Evolutionary conservation across 192 early-diverging fungal genomes (phyloP).

Genomic region (Coemansia aciculifera): DNA sequence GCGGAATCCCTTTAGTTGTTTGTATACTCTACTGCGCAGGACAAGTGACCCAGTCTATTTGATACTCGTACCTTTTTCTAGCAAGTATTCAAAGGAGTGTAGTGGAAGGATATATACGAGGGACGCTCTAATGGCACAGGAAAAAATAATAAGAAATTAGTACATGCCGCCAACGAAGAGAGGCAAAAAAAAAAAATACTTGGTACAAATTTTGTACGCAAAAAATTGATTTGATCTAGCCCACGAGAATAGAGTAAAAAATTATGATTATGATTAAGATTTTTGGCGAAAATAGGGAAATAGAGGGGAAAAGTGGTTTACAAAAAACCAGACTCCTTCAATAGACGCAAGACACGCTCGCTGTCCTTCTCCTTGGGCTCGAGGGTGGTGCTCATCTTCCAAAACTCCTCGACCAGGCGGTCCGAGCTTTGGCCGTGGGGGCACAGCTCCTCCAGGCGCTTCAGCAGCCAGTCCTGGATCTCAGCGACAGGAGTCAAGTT

Average conservation of each 20-base stretch:
- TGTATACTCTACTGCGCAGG: not conserved
- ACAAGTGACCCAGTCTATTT: not conserved
- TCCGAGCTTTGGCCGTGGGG: constrained; percentile 61
- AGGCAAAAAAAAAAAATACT: not conserved
- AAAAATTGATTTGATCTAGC: not conserved
- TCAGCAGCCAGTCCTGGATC: constrained; percentile 76
- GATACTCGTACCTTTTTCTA: not conserved
- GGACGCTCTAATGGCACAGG: not conserved
- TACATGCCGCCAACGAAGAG: not conserved
- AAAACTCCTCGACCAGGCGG: constrained; percentile 66
- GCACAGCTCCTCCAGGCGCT: constrained; percentile 65
- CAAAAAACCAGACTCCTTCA: constrained; percentile 78
- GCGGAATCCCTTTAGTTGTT: not conserved
- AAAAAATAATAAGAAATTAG: not conserved
- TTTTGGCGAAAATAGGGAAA: not conserved
- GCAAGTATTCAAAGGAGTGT: constrained; percentile 1
- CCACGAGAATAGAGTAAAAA: not conserved
- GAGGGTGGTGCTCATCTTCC: constrained; percentile 72
- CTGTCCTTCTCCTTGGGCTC: constrained; percentile 87
- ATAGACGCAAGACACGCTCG: constrained; percentile 74
- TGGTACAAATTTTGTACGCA: not conserved
- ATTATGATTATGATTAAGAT: not conserved
- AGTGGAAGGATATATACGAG: not conserved
- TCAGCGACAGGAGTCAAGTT: constrained; percentile 74
- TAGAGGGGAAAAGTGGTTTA: constrained; percentile 27